These are phyloP conservation scores for Boletus coccyginus DNA, from an alignment of 768 basidiomycete genomes.

Conservation along the genomic window DNA sequence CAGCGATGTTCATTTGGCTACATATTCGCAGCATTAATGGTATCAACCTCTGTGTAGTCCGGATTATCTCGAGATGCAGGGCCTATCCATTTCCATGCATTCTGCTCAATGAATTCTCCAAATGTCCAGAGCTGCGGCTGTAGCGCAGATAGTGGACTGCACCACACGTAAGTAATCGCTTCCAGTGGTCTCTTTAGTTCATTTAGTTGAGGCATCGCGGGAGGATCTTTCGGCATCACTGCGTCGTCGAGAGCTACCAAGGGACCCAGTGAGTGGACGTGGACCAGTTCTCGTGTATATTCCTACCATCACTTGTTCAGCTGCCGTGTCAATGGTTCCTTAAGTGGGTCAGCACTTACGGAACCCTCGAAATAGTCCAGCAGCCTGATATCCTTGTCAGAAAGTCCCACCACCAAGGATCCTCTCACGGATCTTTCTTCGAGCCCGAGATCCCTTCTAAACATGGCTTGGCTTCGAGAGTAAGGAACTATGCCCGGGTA, in stretches of 20 bases:
- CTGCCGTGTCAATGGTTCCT: not conserved
- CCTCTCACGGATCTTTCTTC: conserved; percentile 78
- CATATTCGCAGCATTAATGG: too few species aligned
- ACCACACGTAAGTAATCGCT: conserved; percentile 79
- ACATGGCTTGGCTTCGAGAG: conserved; percentile 43
- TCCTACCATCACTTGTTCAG: conserved; percentile 48
- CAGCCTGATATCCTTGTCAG: conserved; percentile 53
- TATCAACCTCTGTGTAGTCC: conserved; percentile 57
- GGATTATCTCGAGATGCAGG: conserved; percentile 30
- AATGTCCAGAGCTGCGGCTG: conserved; percentile 73
- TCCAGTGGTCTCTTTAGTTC: conserved; percentile 37
- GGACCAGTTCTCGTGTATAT: conserved; percentile 58
- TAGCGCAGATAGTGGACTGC: conserved; percentile 39
- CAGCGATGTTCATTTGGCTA: too few species aligned
- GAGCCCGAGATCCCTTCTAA: conserved; percentile 45
- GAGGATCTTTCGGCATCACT: conserved; percentile 40
- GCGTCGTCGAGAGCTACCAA: conserved; percentile 32
- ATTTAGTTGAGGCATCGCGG: conserved; percentile 37
- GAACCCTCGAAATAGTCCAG: conserved; percentile 84
- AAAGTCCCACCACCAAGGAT: conserved; percentile 73
- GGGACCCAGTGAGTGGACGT: conserved; percentile 53
- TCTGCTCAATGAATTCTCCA: conserved; percentile 73
- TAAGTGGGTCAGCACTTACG: conserved; percentile 39
- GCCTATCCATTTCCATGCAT: conserved; percentile 78
- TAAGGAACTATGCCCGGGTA: conserved; percentile 83